Evolutionary conservation across 2,329 filamentous ascomycete species (phyloP).

Genomic region (Sporothrix dimorphospora): DNA sequence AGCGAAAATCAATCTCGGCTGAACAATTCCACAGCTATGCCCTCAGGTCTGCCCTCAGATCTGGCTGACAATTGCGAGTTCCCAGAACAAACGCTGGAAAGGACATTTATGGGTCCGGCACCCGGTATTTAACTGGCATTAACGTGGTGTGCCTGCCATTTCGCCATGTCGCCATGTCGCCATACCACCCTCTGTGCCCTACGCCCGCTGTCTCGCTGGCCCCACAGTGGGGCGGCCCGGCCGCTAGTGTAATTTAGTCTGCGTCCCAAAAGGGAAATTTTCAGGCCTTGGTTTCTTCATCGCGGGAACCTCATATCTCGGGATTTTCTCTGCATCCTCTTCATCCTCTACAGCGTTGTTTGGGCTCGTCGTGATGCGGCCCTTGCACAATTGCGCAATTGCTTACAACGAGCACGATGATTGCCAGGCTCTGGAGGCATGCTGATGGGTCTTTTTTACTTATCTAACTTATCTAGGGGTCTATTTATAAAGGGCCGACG

Average conservation of each 20-base stretch:
- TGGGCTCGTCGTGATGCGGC: neutral
- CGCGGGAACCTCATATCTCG: neutral
- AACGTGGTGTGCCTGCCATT: neutral
- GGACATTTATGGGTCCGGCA: neutral
- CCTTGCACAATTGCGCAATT: neutral
- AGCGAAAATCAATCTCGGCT: neutral
- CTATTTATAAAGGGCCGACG: neutral
- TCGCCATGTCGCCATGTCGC: neutral
- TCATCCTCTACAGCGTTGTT: neutral
- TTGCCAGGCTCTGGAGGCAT: neutral
- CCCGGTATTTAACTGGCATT: neutral
- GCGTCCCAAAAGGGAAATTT: conserved; percentile 10
- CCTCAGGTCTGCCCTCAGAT: neutral
- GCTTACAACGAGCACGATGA: neutral
- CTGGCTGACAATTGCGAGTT: neutral
- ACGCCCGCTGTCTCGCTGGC: neutral
- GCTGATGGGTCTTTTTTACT: too few species aligned
- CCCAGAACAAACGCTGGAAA: neutral
- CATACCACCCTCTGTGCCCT: neutral
- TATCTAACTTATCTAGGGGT: too few species aligned
- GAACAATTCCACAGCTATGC: neutral
- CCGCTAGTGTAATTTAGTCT: neutral
- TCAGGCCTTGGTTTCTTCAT: conserved; percentile 17
- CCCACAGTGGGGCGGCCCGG: conserved; percentile 4
- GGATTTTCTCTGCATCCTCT: neutral